Conservation (phyloP, 2,329 filamentous ascomycete species). For the Herpotrichia juniperi region DNA sequence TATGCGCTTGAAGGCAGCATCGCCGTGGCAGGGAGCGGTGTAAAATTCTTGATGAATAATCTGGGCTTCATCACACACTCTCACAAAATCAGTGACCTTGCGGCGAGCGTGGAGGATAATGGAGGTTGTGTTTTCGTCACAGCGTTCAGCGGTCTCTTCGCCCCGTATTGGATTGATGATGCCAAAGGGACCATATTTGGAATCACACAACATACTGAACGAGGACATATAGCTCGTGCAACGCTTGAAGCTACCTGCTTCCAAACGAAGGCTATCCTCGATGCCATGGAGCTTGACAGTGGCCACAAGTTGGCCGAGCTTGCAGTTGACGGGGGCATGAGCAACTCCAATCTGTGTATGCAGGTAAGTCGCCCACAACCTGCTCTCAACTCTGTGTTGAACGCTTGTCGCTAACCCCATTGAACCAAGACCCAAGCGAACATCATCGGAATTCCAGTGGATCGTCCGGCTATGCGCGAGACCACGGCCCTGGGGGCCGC, state of each 20-base stretch:
- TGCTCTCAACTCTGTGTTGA: slow-evolving; percentile 8
- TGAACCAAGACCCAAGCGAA: slow-evolving; percentile 73
- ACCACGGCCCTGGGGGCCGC: slow-evolving; percentile 88
- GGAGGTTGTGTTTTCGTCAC: slow-evolving; percentile 87
- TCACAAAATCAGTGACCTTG: slow-evolving; percentile 68
- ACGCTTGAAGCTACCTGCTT: slow-evolving; percentile 91
- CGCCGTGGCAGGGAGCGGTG: slow-evolving; percentile 79
- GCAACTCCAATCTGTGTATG: slow-evolving; percentile 88
- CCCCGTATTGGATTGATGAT: slow-evolving; percentile 94
- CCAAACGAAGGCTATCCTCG: slow-evolving; percentile 89
- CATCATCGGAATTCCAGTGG: slow-evolving; percentile 81
- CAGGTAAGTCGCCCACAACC: slow-evolving; percentile 52
- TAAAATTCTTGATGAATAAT: slow-evolving; percentile 73
- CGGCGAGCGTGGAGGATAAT: slow-evolving; percentile 71
- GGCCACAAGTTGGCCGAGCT: slow-evolving; percentile 75
- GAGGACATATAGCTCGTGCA: slow-evolving; percentile 85
- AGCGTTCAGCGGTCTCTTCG: slow-evolving; percentile 88
- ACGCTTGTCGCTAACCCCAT: slow-evolving; percentile 20
- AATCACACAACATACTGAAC: slow-evolving; percentile 83
- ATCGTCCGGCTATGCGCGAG: slow-evolving; percentile 86
- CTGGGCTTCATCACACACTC: slow-evolving; percentile 67
- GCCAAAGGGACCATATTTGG: slow-evolving; percentile 85
- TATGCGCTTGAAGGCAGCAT: slow-evolving; percentile 87
- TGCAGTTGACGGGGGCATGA: slow-evolving; percentile 88
- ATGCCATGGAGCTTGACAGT: slow-evolving; percentile 89